Evolutionary conservation across 2,329 filamentous ascomycete genomes (phyloP), one percentile per base, ranked within the genome.

Genomic region (Fusarium robinianum): DNA sequence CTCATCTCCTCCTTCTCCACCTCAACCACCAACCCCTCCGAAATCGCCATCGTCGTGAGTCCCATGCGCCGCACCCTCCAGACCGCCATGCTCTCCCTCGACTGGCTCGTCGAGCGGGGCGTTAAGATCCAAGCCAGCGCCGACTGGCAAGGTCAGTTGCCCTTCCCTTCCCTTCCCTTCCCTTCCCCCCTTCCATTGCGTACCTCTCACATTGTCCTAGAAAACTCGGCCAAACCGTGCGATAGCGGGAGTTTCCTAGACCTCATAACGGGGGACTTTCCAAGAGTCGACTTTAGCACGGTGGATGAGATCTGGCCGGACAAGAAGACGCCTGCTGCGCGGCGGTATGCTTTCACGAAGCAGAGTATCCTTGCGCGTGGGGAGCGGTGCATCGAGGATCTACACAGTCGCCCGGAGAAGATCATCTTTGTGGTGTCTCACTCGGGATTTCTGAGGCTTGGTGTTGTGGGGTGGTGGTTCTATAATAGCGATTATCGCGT

Each of bases 11-110:
- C 67, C 9, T 63, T 69, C 22, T 67, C 70, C 14, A 65, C 78
- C 26, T 46, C 44, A 3, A 36, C 53, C 3, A 25, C 53, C 1
- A 41, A 54, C 15, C 65, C 63, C 5, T 63, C 68, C 10, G 64
- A 74, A 46, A 61, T 72, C 3, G 69, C 77, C 18, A 79, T 87
- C 39, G 61, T 88, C 21, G 78, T 80, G 34, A 85, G 81, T 58
- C 80, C 84, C 1, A 84, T 87, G 80, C 71, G 74, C 11, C 74
- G 84, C 19, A 86, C 83, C 2, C 69, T 87, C 19, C 80, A 88
- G 65, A 87, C 84, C 2, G 77, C 83, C 1, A 68, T 77, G 27
- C 69, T 78, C 7, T 75, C 76, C 0, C 68, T 87, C 2, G 76
- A 78, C 53, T 85, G 77, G 74, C 67, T 87, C 31, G 69, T 81